Base-by-base conservation (phyloP, 2,329 filamentous ascomycete genomes). In the Aspergillus ibericus region DNA sequence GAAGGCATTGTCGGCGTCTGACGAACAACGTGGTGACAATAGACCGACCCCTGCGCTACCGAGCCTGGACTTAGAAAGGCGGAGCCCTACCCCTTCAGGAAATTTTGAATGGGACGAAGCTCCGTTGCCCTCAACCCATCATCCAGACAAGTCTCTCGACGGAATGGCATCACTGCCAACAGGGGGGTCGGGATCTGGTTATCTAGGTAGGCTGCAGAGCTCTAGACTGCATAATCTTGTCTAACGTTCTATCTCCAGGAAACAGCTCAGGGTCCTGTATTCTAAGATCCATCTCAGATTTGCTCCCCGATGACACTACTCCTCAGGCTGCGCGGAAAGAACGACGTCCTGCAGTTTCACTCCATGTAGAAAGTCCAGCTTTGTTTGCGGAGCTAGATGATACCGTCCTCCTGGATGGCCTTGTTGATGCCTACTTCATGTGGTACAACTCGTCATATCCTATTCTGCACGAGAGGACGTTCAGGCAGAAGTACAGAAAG, bases 361-460 rank as follows among this genome's bases (percentile, higher is more conserved):
- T 25, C 25, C 34, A 51, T 3, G 35, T 25, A 13, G 58, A 34
- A 15, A 55, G 51, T 13, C 51, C 54, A n/a, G 47, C 42, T 6
- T 29, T 54, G 13, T 51, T 44, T 16, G 16, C 38, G 3, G 29
- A 63, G 20, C 44, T 64, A 3, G 44, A 29, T 2, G 36, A 59
- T 34, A 32, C 60, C 2, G 47, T 38, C 32, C 50, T 61, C 7
- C 16, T 66, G n/a, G 59, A 63, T 20, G 18, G 35, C 15, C 59
- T 70, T 1, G 44, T 72, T 8, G 64, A 71, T 38, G 64, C 68
- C 3, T 72, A 72, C 42, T 72, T 71, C 47, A 42, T 49, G 3
- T 61, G 52, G 8, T 72, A 70, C 54, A 66, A 72, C 42, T 51
- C 56, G 6, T 65, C 65, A 1, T 72, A 66, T 32, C 69, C 69